These are phyloP conservation scores for Camelina sativa DNA, from an alignment of 345 rosid genomes.

Conservation along the genomic window DNA sequence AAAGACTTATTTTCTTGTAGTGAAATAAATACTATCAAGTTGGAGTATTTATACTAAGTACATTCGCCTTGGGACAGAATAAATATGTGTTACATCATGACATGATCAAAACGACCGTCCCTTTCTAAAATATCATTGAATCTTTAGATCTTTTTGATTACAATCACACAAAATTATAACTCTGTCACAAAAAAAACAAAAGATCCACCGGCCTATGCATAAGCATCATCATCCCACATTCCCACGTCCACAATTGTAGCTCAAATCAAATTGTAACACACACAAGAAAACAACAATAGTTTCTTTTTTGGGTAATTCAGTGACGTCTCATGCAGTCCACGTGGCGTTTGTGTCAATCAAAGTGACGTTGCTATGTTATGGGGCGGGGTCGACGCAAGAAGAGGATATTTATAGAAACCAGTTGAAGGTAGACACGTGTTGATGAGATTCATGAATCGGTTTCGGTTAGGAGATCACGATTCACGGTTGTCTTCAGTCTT, in stretches of 20 bases:
- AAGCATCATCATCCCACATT: slow-evolving; percentile 37
- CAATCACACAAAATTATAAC: slow-evolving; percentile 13
- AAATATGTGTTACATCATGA: slow-evolving; percentile 12
- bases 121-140: slow-evolving; percentile 30
- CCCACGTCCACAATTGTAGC: slow-evolving; percentile 27
- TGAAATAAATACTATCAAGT: neutral
- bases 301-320: slow-evolving; percentile 4
- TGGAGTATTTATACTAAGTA: slow-evolving; percentile 13
- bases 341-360: slow-evolving; percentile 20
- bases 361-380: slow-evolving; percentile 28
- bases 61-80: slow-evolving; percentile 3
- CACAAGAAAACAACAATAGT: neutral
- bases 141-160: slow-evolving; percentile 5
- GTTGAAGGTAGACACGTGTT: slow-evolving; percentile 11
- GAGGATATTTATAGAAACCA: slow-evolving; percentile 35
- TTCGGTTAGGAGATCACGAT: slow-evolving; percentile 39
- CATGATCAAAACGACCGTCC: slow-evolving; percentile 27
- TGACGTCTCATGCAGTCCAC: slow-evolving; percentile 23
- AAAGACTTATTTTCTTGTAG: too few relatives aligned
- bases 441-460: slow-evolving; percentile 26
- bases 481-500: neutral
- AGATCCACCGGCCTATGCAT: slow-evolving; percentile 41
- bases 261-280: neutral
- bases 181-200: slow-evolving; percentile 1
- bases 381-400: neutral